These are phyloP conservation scores for Fusarium cyanostomum DNA, from an alignment of 2,329 filamentous ascomycete species.

Conservation along the genomic window DNA sequence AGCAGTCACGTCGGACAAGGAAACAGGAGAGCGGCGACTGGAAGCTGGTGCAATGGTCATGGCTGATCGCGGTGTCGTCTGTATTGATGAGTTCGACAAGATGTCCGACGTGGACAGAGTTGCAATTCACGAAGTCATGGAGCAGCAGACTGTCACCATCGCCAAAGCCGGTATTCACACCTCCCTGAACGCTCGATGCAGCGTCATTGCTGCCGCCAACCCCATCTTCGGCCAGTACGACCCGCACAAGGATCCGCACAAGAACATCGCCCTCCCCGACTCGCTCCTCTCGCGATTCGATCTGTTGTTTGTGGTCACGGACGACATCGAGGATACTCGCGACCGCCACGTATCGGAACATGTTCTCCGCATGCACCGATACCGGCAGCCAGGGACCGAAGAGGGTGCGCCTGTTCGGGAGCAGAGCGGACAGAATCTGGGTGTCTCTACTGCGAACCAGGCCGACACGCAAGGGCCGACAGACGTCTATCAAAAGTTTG, in stretches of 20 bases:
- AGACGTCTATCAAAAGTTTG: conserved; percentile 95
- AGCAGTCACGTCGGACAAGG: conserved; percentile 95
- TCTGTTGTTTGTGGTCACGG: conserved; percentile 95
- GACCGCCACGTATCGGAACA: conserved; percentile 95
- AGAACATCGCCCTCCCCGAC: conserved; percentile 97
- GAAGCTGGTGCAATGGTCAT: conserved; percentile 99
- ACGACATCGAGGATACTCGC: conserved; percentile 94
- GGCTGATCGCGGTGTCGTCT: conserved; percentile 94
- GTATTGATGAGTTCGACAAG: conserved; percentile 99
- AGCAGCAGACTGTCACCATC: conserved; percentile 99
- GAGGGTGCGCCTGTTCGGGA: conserved; percentile 96
- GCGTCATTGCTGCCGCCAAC: conserved; percentile 95
- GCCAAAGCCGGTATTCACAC: conserved; percentile 99
- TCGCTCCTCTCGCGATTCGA: conserved; percentile 98
- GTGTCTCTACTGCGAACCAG: conserved; percentile 85
- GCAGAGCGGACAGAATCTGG: conserved; percentile 82
- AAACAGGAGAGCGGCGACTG: conserved; percentile 92
- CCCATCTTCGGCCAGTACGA: conserved; percentile 99
- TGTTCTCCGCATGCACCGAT: conserved; percentile 95
- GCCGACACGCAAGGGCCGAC: conserved; percentile 78
- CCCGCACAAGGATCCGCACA: conserved; percentile 97
- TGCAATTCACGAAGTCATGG: conserved; percentile 99
- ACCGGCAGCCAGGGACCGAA: conserved; percentile 90
- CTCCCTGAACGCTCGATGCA: conserved; percentile 94
- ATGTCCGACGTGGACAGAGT: conserved; percentile 99